Base-by-base conservation (phyloP, 1,139 yeast species). In the Lodderomyces beijingensis region DNA sequence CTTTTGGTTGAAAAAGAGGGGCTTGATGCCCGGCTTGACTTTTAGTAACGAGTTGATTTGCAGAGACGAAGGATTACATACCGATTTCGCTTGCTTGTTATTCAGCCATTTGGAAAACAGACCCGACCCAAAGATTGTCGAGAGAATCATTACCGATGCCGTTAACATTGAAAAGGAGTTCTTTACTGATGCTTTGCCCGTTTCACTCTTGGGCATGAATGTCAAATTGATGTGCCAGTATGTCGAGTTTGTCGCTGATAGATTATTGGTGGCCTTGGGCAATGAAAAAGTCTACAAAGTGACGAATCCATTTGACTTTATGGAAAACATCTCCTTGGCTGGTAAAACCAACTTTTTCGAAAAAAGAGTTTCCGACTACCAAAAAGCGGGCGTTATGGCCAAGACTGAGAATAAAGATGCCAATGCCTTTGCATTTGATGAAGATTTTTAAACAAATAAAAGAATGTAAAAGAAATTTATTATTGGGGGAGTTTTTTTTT, bases 321-420 rank as follows among this genome's bases (percentile, higher is more conserved):
- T 91, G 98, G 99, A 91, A 69, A 88, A 88, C 70, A 88, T 88
- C 53, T 88, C 97, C 16, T 77, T 91, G 51, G 93, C 96, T 39
- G 98, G 98, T 63, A 91, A 91, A 77, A 89, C 98, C 50, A 91
- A 91, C 72, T 91, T 93, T 77, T 91, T 91, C 57, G 99, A 91
- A 74, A 91, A 91, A 78, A 84, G 97, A 66, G 98, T 91, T 42
- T 84, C 95, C 40, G 99, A 93, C 64, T 93, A 93, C 70, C 96
- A 91, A 70, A 91, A 91, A 72, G 97, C 97, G 36, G 97, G 97
- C 69, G 98, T 91, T 52, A 91, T 91, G 94, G 88, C 71, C 36
- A 57, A 53, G 46, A 49, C 63, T 41, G 54, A 49, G 36, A 60
- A 59, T 36, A 50, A 59, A 36, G 46, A 56, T 35, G 47, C 56